Evolutionary conservation across 345 rosid genomes (phyloP).

Genomic region (Ceriops tagal): DNA sequence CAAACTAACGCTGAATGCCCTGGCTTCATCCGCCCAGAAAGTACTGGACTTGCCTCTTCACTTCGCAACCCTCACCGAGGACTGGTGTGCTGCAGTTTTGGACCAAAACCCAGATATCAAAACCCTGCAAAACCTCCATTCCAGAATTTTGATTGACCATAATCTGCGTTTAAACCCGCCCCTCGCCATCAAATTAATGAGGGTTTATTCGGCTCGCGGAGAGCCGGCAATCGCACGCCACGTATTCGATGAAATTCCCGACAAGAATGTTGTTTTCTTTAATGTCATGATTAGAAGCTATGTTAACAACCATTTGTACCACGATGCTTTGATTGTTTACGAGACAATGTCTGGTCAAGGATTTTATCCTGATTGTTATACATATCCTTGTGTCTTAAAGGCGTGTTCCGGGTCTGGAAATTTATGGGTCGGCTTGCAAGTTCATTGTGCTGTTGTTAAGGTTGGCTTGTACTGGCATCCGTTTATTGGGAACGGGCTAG

Average conservation of each 20-base stretch:
- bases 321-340: conserved; percentile 44
- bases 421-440: conserved; percentile 50
- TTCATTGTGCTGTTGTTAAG: conserved; percentile 47
- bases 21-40: conserved; percentile 16
- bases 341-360: conserved; percentile 38
- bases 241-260: conserved; percentile 62
- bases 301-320: conserved; percentile 42
- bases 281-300: conserved; percentile 79
- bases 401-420: conserved; percentile 59
- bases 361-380: conserved; percentile 56
- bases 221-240: conserved; percentile 48
- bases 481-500: conserved; percentile 61
- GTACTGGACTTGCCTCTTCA: conserved; percentile 6
- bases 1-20: conserved; percentile 15
- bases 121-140: conserved; percentile 46
- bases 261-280: conserved; percentile 57
- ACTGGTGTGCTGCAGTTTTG: conserved; percentile 38
- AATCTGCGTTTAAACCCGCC: conserved; percentile 36
- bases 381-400: conserved; percentile 68
- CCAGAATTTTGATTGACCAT: conserved; percentile 31
- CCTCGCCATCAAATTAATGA: conserved; percentile 57
- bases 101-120: conserved; percentile 48
- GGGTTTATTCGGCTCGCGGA: conserved; percentile 46
- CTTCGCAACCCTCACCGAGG: conserved; percentile 22
- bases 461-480: conserved; percentile 50